Base-by-base conservation (phyloP, 352 stramenopile genomes). In the Phytopythium montanum region DNA sequence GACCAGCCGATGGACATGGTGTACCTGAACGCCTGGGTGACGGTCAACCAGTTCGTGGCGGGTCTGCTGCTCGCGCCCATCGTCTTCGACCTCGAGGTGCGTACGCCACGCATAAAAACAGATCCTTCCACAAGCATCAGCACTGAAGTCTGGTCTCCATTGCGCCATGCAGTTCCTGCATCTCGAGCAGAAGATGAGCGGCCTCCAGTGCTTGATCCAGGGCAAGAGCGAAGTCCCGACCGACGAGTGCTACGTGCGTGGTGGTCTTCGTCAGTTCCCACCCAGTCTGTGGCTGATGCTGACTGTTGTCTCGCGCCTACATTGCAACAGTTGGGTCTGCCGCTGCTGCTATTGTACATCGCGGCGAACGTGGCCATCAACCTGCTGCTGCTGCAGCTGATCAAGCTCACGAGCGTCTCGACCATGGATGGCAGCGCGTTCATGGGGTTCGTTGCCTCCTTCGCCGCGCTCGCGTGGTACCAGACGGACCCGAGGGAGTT, bases 11-110 rank as follows among this genome's bases (percentile, higher is more conserved):
- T 95, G 78, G 81, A 95, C 58, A 90, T 94, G 71, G 77, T 85
- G 34, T 95, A 95, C 56, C 66, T 95, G 26, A 95, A 95, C 42
- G 85, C 87, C 0, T 95, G 87, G 87, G 85, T 95, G 23, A 78
- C 83, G 1, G 78, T 94, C 5, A 92, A 92, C 60, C 85, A 95
- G 54, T 94, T 95, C 57, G 77, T 96, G 54, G 81, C 73, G 18
- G 87, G 83, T n/a, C 65, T 96, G 45, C 65, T 96, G 50, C 68
- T 86, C 19, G 85, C 87, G 33, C 87, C 87, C 1, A 60, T 95
- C n/a, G 75, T 92, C 25, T 94, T 95, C 54, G 84, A 95, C 54
- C 66, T 84, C 29, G 72, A 85, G 56, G 80, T 89, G 69, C 19
- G 60, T 51, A 34, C 33, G 28, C 25, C 46, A 38, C 18, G 21